Percentiles rank a stretch among this genome's conserved stretches.
These are phyloP conservation scores for Paramecium octaurelia DNA, from an alignment of 73 alveolate species.

Conservation along the genomic window DNA sequence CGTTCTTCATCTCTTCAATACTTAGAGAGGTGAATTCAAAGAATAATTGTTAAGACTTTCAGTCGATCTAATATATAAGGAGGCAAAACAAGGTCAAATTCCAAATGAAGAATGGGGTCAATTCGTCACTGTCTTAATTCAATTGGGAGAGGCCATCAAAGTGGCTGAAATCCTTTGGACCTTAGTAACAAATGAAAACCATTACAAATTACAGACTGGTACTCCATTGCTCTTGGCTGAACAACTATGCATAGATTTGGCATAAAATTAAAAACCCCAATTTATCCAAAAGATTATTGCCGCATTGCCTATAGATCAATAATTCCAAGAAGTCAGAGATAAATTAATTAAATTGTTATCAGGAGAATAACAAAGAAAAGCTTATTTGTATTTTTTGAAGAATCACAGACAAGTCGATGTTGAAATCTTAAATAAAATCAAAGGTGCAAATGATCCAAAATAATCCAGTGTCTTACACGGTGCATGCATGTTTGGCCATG, in stretches of 20 bases:
- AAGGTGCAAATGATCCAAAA: conserved; percentile 67
- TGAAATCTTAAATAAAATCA: conserved; percentile 63
- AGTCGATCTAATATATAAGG: background rate
- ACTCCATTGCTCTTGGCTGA: background rate
- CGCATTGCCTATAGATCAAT: conserved; percentile 56
- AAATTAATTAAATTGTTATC: conserved; percentile 64
- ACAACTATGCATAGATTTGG: conserved; percentile 69
- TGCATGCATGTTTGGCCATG: conserved; percentile 74
- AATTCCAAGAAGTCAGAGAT: conserved; percentile 35
- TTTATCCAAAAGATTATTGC: conserved; percentile 71
- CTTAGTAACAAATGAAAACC: background rate
- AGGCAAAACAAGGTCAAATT: conserved; percentile 10
- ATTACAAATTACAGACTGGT: background rate
- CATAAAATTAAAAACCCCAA: conserved; percentile 84
- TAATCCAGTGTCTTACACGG: conserved; percentile 71
- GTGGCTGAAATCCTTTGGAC: conserved; percentile 8
- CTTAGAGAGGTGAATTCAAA: background rate
- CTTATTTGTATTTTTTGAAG: conserved; percentile 74
- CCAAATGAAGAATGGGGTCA: conserved; percentile 43
- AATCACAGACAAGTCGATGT: conserved; percentile 81
- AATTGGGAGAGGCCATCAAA: conserved; percentile 12
- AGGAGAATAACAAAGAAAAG: conserved; percentile 73
- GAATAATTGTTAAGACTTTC: background rate
- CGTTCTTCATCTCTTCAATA: background rate
- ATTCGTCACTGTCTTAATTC: background rate